Conservation (phyloP, 306 rosid genomes). For the Acacia crassicarpa region DNA sequence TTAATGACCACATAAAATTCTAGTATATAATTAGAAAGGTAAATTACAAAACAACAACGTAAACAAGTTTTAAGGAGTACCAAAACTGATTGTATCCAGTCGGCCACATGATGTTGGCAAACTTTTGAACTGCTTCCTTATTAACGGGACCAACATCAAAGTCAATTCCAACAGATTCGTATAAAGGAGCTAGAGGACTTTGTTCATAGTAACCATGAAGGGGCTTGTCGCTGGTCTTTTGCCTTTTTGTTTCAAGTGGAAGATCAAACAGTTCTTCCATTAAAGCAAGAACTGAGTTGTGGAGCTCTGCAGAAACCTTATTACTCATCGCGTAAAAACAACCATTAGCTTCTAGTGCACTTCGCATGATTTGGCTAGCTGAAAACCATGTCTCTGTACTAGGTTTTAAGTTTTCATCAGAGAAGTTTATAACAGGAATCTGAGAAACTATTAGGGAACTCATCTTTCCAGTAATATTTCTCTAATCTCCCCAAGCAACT, state of each 20-base stretch:
- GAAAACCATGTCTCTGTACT: slow-evolving; percentile 22
- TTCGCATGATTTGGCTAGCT: slow-evolving; percentile 20
- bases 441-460: neutral
- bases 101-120: slow-evolving; percentile 40
- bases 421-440: slow-evolving; percentile 28
- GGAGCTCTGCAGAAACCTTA: slow-evolving; percentile 31
- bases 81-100: slow-evolving; percentile 36
- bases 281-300: slow-evolving; percentile 30
- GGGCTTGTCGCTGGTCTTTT: slow-evolving; percentile 32
- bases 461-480: neutral
- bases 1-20: no score
- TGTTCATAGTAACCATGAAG: slow-evolving; percentile 35
- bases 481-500: neutral
- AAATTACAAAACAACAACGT: neutral
- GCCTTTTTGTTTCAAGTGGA: slow-evolving; percentile 38
- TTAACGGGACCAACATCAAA: slow-evolving; percentile 24
- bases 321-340: slow-evolving; percentile 27
- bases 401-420: slow-evolving; percentile 21
- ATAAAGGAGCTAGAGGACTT: neutral
- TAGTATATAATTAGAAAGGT: neutral
- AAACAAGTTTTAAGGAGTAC: slow-evolving; percentile 6
- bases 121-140: slow-evolving; percentile 25
- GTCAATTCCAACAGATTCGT: slow-evolving; percentile 40
- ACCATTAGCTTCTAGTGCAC: slow-evolving; percentile 35
- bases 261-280: slow-evolving; percentile 44